These are phyloP conservation scores for Plicaturopsis crispa DNA, from an alignment of 768 basidiomycete species.

Conservation along the genomic window DNA sequence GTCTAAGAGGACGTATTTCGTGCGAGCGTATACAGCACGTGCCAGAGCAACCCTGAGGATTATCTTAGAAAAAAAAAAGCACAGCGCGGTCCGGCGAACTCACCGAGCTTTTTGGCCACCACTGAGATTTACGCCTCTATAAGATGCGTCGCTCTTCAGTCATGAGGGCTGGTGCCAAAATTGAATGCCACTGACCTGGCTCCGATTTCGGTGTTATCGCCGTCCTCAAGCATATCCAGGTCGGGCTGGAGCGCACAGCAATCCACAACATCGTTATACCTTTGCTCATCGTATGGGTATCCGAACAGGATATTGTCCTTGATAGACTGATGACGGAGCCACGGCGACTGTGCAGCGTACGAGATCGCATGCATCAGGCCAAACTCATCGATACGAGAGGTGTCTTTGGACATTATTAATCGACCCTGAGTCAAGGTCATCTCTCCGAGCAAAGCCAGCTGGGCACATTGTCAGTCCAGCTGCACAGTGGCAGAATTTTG, in stretches of 20 bases:
- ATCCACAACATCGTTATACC: constrained; percentile 73
- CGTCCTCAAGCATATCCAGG: constrained; percentile 78
- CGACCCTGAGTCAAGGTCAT: constrained; percentile 46
- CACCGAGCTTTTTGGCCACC: constrained; percentile 81
- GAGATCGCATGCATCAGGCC: constrained; percentile 48
- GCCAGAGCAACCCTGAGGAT: constrained; percentile 66
- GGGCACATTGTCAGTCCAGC: not conserved
- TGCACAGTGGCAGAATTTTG: not conserved
- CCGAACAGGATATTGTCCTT: constrained; percentile 60
- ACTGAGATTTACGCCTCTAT: constrained; percentile 64
- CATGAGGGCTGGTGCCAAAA: too few species aligned
- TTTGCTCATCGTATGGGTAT: constrained; percentile 47
- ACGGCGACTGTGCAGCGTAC: constrained; percentile 43
- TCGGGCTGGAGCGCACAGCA: constrained; percentile 81
- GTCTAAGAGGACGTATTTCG: constrained; percentile 35
- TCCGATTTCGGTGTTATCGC: constrained; percentile 81
- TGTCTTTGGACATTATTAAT: constrained; percentile 61
- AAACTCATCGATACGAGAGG: constrained; percentile 47
- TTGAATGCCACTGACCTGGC: constrained; percentile 33
- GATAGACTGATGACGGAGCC: constrained; percentile 39
- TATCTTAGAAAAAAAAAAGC: not conserved
- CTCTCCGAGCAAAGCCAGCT: constrained; percentile 71
- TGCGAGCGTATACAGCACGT: constrained; percentile 70
- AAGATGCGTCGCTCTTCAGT: too few species aligned
- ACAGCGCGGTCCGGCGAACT: constrained; percentile 3